These are phyloP conservation scores for Leishmania braziliensis DNA, from an alignment of 208 protist genomes.

Conservation along the genomic window DNA sequence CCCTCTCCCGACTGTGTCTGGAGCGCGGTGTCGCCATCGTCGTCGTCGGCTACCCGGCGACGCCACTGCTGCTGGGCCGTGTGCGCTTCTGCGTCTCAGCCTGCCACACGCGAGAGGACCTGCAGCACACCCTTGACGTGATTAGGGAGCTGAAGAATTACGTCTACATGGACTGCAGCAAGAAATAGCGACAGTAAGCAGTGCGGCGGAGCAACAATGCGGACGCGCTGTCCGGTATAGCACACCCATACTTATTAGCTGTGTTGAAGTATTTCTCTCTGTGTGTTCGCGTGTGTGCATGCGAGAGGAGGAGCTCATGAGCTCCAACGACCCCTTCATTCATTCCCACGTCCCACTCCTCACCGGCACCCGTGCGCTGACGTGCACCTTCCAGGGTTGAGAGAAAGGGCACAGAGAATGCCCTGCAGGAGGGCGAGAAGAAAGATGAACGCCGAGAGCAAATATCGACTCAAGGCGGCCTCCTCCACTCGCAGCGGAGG, in stretches of 20 bases:
- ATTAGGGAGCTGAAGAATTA: constrained; percentile 81
- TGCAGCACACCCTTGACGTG: constrained; percentile 90
- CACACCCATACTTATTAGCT: not conserved
- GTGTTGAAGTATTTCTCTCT: not conserved
- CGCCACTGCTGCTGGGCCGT: constrained; percentile 90
- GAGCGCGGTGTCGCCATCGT: constrained; percentile 94
- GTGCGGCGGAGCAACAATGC: not conserved
- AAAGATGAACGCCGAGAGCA: not conserved
- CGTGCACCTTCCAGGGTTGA: not conserved
- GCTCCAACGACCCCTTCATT: not conserved
- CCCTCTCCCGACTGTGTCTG: constrained; percentile 87
- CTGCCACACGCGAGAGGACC: constrained; percentile 94
- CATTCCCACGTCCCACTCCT: not conserved
- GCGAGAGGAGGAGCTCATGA: not conserved
- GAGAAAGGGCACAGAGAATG: not conserved
- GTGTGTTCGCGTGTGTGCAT: not conserved
- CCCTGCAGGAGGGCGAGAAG: not conserved
- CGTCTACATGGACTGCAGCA: constrained; percentile 77
- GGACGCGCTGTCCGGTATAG: not conserved
- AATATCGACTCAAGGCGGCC: not conserved
- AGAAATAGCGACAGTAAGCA: constrained; percentile 13
- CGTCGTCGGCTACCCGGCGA: constrained; percentile 98
- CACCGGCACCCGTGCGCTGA: not conserved
- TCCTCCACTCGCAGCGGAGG: not conserved
- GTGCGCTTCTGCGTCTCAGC: constrained; percentile 93